phyloP scores from a whole-genome alignment of 164 flowering plant species.

The Houttuynia cordata region DNA sequence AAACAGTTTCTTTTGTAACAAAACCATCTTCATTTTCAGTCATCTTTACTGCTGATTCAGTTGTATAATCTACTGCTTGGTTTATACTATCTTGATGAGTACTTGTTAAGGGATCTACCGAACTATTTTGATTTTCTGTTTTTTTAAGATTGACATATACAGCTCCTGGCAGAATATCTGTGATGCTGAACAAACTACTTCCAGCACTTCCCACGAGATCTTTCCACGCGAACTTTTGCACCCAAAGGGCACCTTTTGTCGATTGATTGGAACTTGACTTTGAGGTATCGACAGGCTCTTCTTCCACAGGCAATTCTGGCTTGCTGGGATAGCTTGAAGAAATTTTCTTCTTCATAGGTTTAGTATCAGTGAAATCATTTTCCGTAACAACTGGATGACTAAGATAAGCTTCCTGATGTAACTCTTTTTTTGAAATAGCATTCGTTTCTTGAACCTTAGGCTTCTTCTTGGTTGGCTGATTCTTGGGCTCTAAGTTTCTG shows the following conservation, averaged over 20 bases:
- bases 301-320: slow-evolving; percentile 5
- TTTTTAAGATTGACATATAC: slow-evolving; percentile 16
- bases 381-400: not conserved
- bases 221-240: slow-evolving; percentile 54
- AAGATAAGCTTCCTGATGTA: not conserved
- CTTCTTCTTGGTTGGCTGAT: not conserved
- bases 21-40: slow-evolving; percentile 1
- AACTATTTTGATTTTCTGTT: slow-evolving; percentile 1
- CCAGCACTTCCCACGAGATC: slow-evolving; percentile 30
- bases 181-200: slow-evolving; percentile 44
- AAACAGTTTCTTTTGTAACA: not conserved
- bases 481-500: not conserved
- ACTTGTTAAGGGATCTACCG: not conserved
- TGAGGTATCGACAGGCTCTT: slow-evolving; percentile 5
- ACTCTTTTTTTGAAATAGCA: not conserved
- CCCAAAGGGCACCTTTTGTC: slow-evolving; percentile 12
- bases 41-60: not conserved
- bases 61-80: slow-evolving; percentile 6
- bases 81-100: slow-evolving; percentile 6
- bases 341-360: not conserved
- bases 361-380: not conserved
- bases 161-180: slow-evolving; percentile 33
- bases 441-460: not conserved
- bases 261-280: slow-evolving; percentile 13
- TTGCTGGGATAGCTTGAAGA: slow-evolving; percentile 5